Conservation (phyloP, 768 basidiomycete genomes). For the Phallus indusiatus region DNA sequence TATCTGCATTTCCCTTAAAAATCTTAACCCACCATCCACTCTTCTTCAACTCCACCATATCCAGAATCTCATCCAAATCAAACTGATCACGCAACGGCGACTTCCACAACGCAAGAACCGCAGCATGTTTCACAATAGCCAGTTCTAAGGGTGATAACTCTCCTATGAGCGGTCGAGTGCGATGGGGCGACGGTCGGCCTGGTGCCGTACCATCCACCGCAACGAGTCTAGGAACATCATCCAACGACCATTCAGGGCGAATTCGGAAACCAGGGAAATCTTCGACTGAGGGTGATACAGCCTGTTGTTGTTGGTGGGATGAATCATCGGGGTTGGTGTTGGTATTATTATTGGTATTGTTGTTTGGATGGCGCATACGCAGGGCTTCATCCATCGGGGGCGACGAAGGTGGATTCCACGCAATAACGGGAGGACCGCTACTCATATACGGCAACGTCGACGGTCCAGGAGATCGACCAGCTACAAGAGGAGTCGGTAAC, state of each 20-base stretch:
- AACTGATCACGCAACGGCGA: conserved; percentile 74
- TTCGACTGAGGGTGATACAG: conserved; percentile 58
- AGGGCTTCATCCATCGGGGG: conserved; percentile 27
- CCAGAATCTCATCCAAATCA: conserved; percentile 87
- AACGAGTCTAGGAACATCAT: conserved; percentile 89
- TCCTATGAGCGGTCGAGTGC: conserved; percentile 74
- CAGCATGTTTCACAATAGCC: conserved; percentile 86
- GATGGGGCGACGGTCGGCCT: conserved; percentile 70
- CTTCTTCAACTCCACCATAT: conserved; percentile 89
- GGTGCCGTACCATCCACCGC: conserved; percentile 86
- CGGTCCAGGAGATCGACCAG: not conserved
- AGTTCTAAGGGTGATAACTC: conserved; percentile 79
- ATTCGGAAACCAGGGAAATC: conserved; percentile 26
- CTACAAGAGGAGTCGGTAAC: not conserved
- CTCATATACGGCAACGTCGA: conserved; percentile 7
- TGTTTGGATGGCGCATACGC: conserved; percentile 52
- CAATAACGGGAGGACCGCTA: conserved; percentile 24
- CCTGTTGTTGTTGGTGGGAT: conserved; percentile 51
- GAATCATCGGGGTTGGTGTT: conserved; percentile 57
- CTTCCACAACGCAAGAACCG: conserved; percentile 68
- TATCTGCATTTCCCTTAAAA: conserved; percentile 75
- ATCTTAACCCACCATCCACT: conserved; percentile 92
- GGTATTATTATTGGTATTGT: too few relatives aligned
- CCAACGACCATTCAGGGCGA: conserved; percentile 78
- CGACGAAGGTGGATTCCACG: conserved; percentile 30